phyloP scores from a whole-genome alignment of 345 rosid species.

The Salix koriyanagi region DNA sequence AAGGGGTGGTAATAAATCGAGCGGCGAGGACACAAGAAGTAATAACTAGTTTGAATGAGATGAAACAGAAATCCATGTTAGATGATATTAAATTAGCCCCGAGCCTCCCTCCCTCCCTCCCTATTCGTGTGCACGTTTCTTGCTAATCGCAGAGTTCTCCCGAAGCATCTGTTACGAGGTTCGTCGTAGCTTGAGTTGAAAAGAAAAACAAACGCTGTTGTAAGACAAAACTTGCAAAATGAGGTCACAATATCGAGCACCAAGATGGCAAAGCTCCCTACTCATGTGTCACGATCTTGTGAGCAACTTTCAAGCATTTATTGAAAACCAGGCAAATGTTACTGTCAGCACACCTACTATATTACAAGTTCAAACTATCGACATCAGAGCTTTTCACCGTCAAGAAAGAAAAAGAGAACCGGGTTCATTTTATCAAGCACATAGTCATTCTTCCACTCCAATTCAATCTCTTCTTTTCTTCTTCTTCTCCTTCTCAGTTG shows the following conservation, averaged over 20 bases:
- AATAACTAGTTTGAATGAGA: not conserved
- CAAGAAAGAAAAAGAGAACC: not conserved
- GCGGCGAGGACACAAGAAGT: not conserved
- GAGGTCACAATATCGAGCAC: not conserved
- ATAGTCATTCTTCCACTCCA: not conserved
- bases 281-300: not conserved
- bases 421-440: not conserved
- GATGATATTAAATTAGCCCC: too few species aligned
- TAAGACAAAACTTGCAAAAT: not conserved
- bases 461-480: constrained; percentile 56
- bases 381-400: not conserved
- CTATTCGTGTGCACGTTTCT: not conserved
- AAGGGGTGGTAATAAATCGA: too few species aligned
- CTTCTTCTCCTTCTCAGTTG: constrained; percentile 61
- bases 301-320: not conserved
- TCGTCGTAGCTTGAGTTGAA: not conserved
- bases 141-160: not conserved
- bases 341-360: too few species aligned
- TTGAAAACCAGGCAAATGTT: not conserved
- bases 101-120: not conserved
- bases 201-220: not conserved
- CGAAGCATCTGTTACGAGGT: not conserved
- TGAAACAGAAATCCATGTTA: not conserved
- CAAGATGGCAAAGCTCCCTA: not conserved
- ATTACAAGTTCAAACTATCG: not conserved